Evolutionary conservation across 2,329 filamentous ascomycete species (phyloP), one percentile per base, ranked within the genome.

Genomic region (Stagonosporopsis chrysanthemi): DNA sequence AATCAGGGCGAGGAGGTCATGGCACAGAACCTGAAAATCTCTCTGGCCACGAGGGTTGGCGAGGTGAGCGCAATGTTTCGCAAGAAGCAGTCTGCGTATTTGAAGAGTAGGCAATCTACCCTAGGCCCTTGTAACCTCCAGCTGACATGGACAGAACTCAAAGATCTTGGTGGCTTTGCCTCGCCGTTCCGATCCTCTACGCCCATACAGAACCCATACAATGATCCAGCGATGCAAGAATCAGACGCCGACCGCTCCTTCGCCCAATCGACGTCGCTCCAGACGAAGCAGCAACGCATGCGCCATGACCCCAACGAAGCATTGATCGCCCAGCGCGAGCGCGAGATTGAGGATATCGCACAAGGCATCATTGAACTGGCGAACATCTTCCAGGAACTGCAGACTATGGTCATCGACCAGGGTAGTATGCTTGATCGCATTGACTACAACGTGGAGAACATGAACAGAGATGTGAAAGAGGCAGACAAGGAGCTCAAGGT

Each of bases 311-410:
- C 88, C 56, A 80, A 81, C 40, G 94, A 98, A 73, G 83, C 88
- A 2, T 87, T 87, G 35, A 98, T 99, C 67, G 86, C 89, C 60
- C 95, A 98, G 75, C 90, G 95, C 62, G 95, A 99, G 78, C 88
- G 90, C 38, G 95, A 98, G 77, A 99, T 99, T 69, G 96, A 96
- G 72, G 93, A 97, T 68, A 99, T 99, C 62, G 95, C 95, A 2
- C 93, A 97, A 74, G 94, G 95, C 56, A 98, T 99, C 77, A 98
- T 99, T 70, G 94, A 98, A 74, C 82, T 99, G 7, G 91, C 94
- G 4, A 95, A 97, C 75, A 91, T 99, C 47, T 99, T 99, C 81
- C 91, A 96, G 61, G 95, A 99, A 70, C 81, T 99, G 28, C 95
- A 99, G 77, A 89, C 84, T 44, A 98, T 99, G 93, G 92, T 83